Evolutionary conservation across 2,329 filamentous ascomycete species (phyloP), one percentile per base, ranked within the genome.

Genomic region (Teratosphaeria pseudoeucalypti): DNA sequence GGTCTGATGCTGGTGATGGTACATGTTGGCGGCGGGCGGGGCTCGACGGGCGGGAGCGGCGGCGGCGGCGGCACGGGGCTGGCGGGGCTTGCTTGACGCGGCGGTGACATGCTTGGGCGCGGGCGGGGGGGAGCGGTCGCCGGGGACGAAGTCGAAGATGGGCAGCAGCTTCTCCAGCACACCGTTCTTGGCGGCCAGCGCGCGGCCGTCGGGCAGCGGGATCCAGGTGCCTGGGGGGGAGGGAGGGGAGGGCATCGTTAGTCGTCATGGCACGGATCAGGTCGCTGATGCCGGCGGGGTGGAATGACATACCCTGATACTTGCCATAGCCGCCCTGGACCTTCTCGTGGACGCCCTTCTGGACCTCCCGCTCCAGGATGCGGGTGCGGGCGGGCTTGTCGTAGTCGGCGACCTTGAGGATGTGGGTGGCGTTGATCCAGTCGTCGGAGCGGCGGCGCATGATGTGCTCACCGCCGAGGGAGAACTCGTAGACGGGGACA

Each of bases 391-490:
- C 90, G 2, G 94, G 94, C 75, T 99, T 99, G 75, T 99, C 94
- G 71, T 96, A 96, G 59, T 92, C 92, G 63, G 94, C 94, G 49
- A 95, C 90, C 72, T 99, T 99, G 55, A 99, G 79, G 61, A 99
- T 97, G 72, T 99, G 94, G 58, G 94, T 99, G n/a, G 94, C 94
- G 79, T 99, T 99, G 77, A 99, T 94, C 91, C 92, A 99, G 75
- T 97, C 86, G 74, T 99, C 94, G 57, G 85, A 83, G 61, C 92
- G 86, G 56, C 94, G 85, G 74, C 94, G 88, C 94, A 99, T 99
- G 65, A 97, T 89, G 89, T 96, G 90, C 72, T 95, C 90, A 65
- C 80, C 81, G 39, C 87, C 90, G 68, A 95, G 87, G 73, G 95
- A 91, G 76, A 85, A 94, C 72, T 97, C 94, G 73, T 94, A 96